A percentile compares a stretch with the other conserved stretches of the same genome.
These are phyloP conservation scores for Microdochium nivale DNA, from an alignment of 2,329 filamentous ascomycete genomes.

Conservation along the genomic window DNA sequence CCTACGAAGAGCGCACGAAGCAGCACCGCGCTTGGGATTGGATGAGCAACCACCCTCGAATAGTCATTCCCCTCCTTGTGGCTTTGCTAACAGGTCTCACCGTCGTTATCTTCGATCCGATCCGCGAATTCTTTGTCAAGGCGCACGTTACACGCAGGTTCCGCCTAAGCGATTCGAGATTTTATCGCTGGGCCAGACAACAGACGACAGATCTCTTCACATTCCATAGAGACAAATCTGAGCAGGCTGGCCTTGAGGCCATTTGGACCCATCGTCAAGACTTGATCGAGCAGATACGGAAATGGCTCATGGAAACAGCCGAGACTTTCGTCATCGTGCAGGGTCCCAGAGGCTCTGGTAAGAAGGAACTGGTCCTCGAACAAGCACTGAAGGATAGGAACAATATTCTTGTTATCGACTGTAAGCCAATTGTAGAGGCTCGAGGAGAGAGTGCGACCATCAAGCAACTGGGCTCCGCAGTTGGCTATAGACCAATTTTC, in stretches of 20 bases:
- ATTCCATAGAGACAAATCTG: conserved; percentile 45
- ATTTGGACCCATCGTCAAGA: conserved; percentile 83
- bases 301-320: conserved; percentile 79
- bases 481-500: conserved; percentile 89
- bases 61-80: conserved; percentile 76
- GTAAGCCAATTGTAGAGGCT: conserved; percentile 86
- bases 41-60: conserved; percentile 76
- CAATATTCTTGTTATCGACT: conserved; percentile 81
- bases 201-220: conserved; percentile 60
- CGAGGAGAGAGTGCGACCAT: conserved; percentile 83
- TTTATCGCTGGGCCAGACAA: conserved; percentile 75
- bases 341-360: conserved; percentile 84
- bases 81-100: conserved; percentile 76
- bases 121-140: conserved; percentile 88
- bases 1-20: conserved; percentile 74
- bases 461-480: conserved; percentile 66
- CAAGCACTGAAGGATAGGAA: conserved; percentile 69
- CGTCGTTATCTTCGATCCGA: conserved; percentile 86
- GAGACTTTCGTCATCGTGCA: conserved; percentile 93
- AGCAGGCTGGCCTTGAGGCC: conserved; percentile 64
- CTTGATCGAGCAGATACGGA: conserved; percentile 72
- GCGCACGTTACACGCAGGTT: conserved; percentile 74
- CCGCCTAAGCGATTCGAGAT: conserved; percentile 60
- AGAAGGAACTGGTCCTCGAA: conserved; percentile 78
- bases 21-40: conserved; percentile 77